Conservation (phyloP, 371 early-diverging fungal genomes). For the Chytridium lagenaria region DNA sequence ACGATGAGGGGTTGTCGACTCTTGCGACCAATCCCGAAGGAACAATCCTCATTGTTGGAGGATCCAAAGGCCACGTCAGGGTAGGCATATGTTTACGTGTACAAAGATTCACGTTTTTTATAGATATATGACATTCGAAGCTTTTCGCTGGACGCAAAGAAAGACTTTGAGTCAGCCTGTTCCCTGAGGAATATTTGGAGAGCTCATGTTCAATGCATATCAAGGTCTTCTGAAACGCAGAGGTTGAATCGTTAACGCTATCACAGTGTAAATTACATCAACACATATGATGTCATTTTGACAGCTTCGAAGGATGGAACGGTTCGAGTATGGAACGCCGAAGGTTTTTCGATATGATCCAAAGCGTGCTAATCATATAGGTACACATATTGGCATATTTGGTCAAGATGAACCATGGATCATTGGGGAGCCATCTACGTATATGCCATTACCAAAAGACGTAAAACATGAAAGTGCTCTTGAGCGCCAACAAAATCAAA, state of each 20-base stretch:
- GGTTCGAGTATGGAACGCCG: conserved; percentile 57
- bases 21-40: conserved; percentile 51
- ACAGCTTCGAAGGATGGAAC: conserved; percentile 57
- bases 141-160: conserved; percentile 21
- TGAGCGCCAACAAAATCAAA: conserved; percentile 47
- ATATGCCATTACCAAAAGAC: conserved; percentile 50
- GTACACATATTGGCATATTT: conserved; percentile 58
- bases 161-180: conserved; percentile 34
- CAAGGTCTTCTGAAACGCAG: conserved; percentile 40
- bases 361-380: conserved; percentile 26
- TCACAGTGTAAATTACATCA: conserved; percentile 53
- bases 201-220: conserved; percentile 52
- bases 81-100: conserved; percentile 30
- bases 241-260: not conserved
- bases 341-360: conserved; percentile 33
- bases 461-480: conserved; percentile 49
- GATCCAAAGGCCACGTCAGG: conserved; percentile 56
- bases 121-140: conserved; percentile 34
- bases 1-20: conserved; percentile 57
- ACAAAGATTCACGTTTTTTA: not conserved
- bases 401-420: conserved; percentile 60
- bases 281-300: conserved; percentile 51
- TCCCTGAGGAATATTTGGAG: conserved; percentile 49
- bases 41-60: conserved; percentile 51
- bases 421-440: conserved; percentile 56